These are phyloP conservation scores for Monilinia fructicola DNA, from an alignment of 2,329 filamentous ascomycete species.

Conservation along the genomic window DNA sequence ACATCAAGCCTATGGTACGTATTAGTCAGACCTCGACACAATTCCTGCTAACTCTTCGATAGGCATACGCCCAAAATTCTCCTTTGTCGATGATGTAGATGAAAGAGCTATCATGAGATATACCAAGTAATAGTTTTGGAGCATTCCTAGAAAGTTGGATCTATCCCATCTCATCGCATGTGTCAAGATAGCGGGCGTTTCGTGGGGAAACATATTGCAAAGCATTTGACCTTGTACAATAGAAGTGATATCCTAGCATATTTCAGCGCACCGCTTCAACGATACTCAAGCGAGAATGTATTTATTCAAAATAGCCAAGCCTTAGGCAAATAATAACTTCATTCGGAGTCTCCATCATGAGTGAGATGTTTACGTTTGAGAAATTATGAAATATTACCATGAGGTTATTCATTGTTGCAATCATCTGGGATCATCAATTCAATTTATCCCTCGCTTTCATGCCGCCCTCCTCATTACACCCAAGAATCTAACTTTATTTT, in stretches of 20 bases:
- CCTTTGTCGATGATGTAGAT: conserved; percentile 58
- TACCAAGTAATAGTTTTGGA: conserved; percentile 5
- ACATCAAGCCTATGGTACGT: conserved; percentile 86
- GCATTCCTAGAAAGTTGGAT: conserved; percentile 16
- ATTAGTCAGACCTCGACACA: background rate
- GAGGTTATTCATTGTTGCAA: too few relatives aligned
- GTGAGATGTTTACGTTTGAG: too few relatives aligned
- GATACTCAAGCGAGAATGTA: conserved; percentile 11
- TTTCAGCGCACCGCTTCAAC: background rate
- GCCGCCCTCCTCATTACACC: too few relatives aligned
- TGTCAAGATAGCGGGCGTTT: conserved; percentile 9
- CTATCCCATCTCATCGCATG: conserved; percentile 14
- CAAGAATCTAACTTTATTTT: too few relatives aligned
- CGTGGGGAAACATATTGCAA: background rate
- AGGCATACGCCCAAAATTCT: conserved; percentile 81
- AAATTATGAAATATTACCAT: background rate
- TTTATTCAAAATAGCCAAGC: background rate
- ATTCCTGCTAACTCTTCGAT: conserved; percentile 26
- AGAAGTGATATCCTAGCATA: conserved; percentile 2
- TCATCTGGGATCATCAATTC: too few relatives aligned
- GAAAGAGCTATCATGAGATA: background rate
- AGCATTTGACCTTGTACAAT: conserved; percentile 20
- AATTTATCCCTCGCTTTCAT: too few relatives aligned
- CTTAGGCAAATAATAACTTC: background rate
- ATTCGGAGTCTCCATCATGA: background rate